These are phyloP conservation scores for Fusarium nanum DNA, from an alignment of 2,329 filamentous ascomycete genomes.

Conservation along the genomic window DNA sequence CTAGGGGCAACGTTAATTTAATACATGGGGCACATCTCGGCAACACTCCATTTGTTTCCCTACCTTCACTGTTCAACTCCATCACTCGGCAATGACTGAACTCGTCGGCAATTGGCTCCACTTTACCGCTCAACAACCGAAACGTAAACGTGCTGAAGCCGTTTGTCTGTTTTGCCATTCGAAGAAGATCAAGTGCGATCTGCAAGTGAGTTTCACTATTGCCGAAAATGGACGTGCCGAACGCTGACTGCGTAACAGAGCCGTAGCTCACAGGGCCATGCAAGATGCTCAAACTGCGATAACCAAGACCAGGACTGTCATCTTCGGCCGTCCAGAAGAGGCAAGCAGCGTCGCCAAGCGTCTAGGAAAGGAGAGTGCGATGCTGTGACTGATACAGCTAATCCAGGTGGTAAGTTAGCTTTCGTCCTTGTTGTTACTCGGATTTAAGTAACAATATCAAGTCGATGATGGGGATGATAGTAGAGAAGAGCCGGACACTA, in stretches of 20 bases:
- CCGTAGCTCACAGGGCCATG: constrained; percentile 39
- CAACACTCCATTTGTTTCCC: background rate
- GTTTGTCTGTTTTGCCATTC: constrained; percentile 49
- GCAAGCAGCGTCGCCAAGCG: constrained; percentile 32
- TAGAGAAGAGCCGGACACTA: background rate
- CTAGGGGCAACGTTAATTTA: background rate
- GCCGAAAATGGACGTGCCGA: background rate
- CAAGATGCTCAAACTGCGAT: constrained; percentile 48
- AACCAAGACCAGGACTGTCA: constrained; percentile 45
- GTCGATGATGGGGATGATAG: background rate
- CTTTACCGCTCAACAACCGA: constrained; percentile 48
- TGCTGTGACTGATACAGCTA: background rate
- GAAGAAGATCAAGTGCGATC: constrained; percentile 53
- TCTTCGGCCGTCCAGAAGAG: constrained; percentile 47
- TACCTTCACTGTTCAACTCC: background rate
- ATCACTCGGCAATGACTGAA: constrained; percentile 45
- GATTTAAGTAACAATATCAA: background rate
- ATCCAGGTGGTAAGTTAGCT: background rate
- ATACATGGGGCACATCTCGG: background rate
- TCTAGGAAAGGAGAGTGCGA: constrained; percentile 1
- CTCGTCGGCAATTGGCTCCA: constrained; percentile 50
- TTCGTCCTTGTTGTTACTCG: background rate
- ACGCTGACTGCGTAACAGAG: constrained; percentile 16
- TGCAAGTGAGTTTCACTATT: constrained; percentile 39
- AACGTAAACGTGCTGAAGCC: constrained; percentile 48